These are phyloP conservation scores for Penicillium antarcticum DNA, from an alignment of 495 filamentous ascomycete species.

Conservation along the genomic window DNA sequence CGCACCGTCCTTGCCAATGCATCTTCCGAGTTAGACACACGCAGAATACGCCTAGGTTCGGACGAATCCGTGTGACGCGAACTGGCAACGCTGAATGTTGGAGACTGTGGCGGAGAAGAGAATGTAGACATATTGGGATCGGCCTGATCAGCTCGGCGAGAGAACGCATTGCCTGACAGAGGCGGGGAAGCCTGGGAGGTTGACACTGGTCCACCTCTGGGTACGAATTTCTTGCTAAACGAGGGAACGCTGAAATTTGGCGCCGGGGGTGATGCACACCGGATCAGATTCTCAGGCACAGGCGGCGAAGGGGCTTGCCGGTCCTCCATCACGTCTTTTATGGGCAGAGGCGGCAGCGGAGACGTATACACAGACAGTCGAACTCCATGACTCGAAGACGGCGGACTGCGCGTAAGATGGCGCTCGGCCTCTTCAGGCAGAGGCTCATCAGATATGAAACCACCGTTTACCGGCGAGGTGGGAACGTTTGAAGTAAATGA, in stretches of 20 bases:
- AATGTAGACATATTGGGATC: slow-evolving; percentile 24
- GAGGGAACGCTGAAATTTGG: slow-evolving; percentile 52
- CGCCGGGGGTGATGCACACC: slow-evolving; percentile 38
- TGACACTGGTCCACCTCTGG: slow-evolving; percentile 16
- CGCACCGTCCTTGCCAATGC: slow-evolving; percentile 22
- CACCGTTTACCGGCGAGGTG: slow-evolving; percentile 12
- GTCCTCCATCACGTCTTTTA: slow-evolving; percentile 9
- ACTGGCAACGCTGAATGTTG: slow-evolving; percentile 29
- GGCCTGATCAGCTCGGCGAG: slow-evolving; percentile 11
- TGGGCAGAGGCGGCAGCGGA: slow-evolving; percentile 3
- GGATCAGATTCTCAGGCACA: slow-evolving; percentile 25
- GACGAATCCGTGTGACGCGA: slow-evolving; percentile 17
- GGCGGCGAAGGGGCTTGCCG: slow-evolving; percentile 25
- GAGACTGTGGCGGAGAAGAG: slow-evolving; percentile 39
- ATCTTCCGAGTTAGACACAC: slow-evolving; percentile 36
- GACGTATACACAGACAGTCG: slow-evolving; percentile 24
- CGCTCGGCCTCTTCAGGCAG: slow-evolving; percentile 10
- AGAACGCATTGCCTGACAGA: slow-evolving; percentile 15
- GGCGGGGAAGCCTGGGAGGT: slow-evolving; percentile 13
- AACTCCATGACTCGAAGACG: slow-evolving; percentile 22
- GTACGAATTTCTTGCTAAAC: slow-evolving; percentile 44
- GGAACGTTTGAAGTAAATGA: slow-evolving; percentile 14
- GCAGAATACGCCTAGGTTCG: slow-evolving; percentile 25
- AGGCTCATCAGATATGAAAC: slow-evolving; percentile 12
- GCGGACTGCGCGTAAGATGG: slow-evolving; percentile 18